A percentile compares a stretch with the other conserved stretches of the same genome.
These are phyloP conservation scores for Sporothrix sp. DNA, from an alignment of 2,329 filamentous ascomycete genomes.

Conservation along the genomic window DNA sequence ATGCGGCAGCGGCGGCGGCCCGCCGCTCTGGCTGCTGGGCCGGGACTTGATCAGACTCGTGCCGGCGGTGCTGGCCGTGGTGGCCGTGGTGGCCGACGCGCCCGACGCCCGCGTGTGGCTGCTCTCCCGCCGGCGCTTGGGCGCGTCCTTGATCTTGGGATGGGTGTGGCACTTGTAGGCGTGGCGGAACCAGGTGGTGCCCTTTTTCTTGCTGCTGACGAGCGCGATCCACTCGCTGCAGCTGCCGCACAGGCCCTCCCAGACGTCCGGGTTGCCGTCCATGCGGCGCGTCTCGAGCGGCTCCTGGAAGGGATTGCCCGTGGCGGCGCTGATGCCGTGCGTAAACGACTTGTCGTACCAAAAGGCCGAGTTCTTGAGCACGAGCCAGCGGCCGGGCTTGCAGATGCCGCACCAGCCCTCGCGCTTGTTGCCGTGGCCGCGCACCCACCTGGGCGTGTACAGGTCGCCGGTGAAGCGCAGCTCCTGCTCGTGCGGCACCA, in stretches of 20 bases:
- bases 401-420: conserved; percentile 87
- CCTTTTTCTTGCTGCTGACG: conserved; percentile 81
- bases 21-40: conserved; percentile 15
- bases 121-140: conserved; percentile 57
- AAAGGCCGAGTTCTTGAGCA: conserved; percentile 82
- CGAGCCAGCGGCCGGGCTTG: conserved; percentile 76
- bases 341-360: conserved; percentile 93
- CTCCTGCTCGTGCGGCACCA: conserved; percentile 69
- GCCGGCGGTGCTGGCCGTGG: background rate
- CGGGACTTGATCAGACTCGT: background rate
- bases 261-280: conserved; percentile 71
- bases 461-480: conserved; percentile 70
- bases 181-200: conserved; percentile 85
- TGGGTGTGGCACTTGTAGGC: conserved; percentile 78
- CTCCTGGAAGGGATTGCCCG: conserved; percentile 67
- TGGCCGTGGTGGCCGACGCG: conserved; percentile 23
- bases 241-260: conserved; percentile 69
- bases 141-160: conserved; percentile 60
- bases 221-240: conserved; percentile 75
- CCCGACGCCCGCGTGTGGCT: conserved; percentile 39
- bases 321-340: conserved; percentile 75
- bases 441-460: conserved; percentile 76
- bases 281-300: conserved; percentile 66
- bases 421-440: conserved; percentile 76
- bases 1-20: conserved; percentile 34